Evolutionary conservation across 1,284 basidiomycete species (phyloP).

Genomic region (Trichosporon sp.): DNA sequence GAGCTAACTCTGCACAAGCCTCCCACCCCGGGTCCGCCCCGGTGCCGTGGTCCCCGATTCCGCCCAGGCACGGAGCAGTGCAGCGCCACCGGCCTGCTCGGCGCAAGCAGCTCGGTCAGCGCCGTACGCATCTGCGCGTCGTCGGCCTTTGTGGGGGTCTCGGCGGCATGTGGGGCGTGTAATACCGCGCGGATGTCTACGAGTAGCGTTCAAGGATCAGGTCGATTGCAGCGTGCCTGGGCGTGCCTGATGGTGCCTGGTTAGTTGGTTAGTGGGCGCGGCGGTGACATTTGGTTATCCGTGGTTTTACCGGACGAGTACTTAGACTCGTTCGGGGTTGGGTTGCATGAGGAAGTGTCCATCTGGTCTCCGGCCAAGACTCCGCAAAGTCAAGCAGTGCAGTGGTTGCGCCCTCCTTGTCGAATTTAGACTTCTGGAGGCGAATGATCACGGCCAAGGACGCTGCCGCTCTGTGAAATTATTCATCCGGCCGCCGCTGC

Average conservation of each 20-base stretch:
- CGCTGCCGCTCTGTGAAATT: too few species aligned
- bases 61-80: not conserved
- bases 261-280: not conserved
- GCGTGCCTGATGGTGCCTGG: not conserved
- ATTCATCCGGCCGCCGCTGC: too few species aligned
- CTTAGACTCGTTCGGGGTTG: too few species aligned
- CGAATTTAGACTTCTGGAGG: too few species aligned
- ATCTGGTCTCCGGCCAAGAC: too few species aligned
- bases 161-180: not conserved
- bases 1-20: not conserved
- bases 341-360: too few species aligned
- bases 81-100: not conserved
- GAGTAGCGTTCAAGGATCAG: conserved; percentile 2
- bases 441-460: too few species aligned
- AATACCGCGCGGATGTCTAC: not conserved
- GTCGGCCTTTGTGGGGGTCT: not conserved
- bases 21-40: not conserved
- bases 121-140: not conserved
- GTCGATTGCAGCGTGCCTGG: conserved; percentile 9
- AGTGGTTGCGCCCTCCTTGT: too few species aligned
- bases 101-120: not conserved
- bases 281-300: not conserved
- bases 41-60: conserved; percentile 4
- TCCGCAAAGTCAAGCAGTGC: too few species aligned
- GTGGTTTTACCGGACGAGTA: too few species aligned